Base-by-base conservation (phyloP, 1,284 basidiomycete species). In the Ceratobasidium sp. region DNA sequence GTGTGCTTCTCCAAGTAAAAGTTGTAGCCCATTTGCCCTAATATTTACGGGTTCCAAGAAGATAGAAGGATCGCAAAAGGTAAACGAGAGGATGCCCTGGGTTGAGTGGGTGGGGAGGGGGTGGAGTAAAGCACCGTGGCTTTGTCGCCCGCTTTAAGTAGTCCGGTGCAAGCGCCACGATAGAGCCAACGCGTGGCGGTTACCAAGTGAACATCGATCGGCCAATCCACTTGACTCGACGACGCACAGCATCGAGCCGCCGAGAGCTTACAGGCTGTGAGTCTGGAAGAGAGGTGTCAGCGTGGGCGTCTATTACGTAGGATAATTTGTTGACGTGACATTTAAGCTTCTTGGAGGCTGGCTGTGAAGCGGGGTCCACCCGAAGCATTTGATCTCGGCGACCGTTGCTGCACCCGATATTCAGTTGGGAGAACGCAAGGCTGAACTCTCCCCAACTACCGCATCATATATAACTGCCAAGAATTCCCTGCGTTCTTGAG, bases 11-110 rank as follows among this genome's bases (percentile, higher is more conserved):
- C 58, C 2, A 61, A 37, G 37, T 61, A 41, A 31, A 61, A 41
- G 22, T 61, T 61, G 37, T 39, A 61, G n/a, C 58, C 58, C 58
- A 61, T 61, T n/a, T n/a, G n/a, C n/a, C n/a, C n/a, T n/a, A n/a
- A n/a, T n/a, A n/a, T n/a, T n/a, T n/a, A n/a, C n/a, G n/a, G n/a
- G n/a, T n/a, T n/a, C n/a, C n/a, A n/a, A n/a, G n/a, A n/a, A n/a
- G n/a, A n/a, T n/a, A n/a, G n/a, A n/a, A n/a, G n/a, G n/a, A n/a
- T n/a, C n/a, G n/a, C n/a, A n/a, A n/a, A n/a, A n/a, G n/a, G n/a
- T n/a, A n/a, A n/a, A n/a, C n/a, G n/a, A n/a, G n/a, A n/a, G n/a
- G n/a, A n/a, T n/a, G n/a, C n/a, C n/a, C n/a, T n/a, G n/a, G n/a
- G n/a, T n/a, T n/a, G n/a, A n/a, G n/a, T n/a, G n/a, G 37, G 19